Percentiles rank a stretch among this genome's conserved stretches.
phyloP scores from a whole-genome alignment of 495 filamentous ascomycete genomes.

The Penicillium angulare region DNA sequence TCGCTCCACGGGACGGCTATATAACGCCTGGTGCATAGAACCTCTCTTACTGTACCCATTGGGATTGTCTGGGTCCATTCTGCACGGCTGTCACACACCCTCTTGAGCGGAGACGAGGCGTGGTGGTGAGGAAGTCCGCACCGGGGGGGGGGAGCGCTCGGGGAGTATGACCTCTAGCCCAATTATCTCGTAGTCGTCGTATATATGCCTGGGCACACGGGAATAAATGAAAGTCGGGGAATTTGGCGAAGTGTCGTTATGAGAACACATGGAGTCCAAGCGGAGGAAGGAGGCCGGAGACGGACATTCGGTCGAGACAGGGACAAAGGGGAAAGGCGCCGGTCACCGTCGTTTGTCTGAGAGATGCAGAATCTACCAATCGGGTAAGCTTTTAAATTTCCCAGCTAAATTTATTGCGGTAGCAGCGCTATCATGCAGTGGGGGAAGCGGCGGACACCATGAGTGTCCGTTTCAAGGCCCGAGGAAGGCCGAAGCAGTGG shows the following conservation, averaged over 20 bases:
- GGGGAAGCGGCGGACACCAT: neutral
- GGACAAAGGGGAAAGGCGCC: constrained; percentile 21
- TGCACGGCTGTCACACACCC: constrained; percentile 17
- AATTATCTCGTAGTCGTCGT: constrained; percentile 6
- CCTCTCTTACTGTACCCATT: constrained; percentile 41
- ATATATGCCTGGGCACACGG: constrained; percentile 32
- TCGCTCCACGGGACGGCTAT: constrained; percentile 48
- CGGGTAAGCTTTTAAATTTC: constrained; percentile 19
- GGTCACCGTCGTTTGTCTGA: constrained; percentile 31
- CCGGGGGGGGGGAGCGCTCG: constrained; percentile 6
- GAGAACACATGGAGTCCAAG: constrained; percentile 48
- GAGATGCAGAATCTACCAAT: constrained; percentile 21
- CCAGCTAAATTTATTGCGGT: neutral
- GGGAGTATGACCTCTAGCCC: constrained; percentile 22
- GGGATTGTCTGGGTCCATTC: constrained; percentile 47
- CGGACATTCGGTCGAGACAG: constrained; percentile 29
- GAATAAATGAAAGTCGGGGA: constrained; percentile 37
- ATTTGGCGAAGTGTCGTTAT: constrained; percentile 36
- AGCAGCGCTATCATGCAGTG: neutral
- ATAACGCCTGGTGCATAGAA: constrained; percentile 41
- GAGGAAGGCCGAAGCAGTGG: constrained; percentile 10
- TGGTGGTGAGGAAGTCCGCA: constrained; percentile 20
- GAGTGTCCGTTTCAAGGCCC: neutral
- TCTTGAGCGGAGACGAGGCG: constrained; percentile 9
- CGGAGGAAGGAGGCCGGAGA: constrained; percentile 23